Percentiles rank a stretch among this genome's conserved stretches.
Conservation (phyloP, 1,284 basidiomycete species). For the Ustilago trichophora region DNA sequence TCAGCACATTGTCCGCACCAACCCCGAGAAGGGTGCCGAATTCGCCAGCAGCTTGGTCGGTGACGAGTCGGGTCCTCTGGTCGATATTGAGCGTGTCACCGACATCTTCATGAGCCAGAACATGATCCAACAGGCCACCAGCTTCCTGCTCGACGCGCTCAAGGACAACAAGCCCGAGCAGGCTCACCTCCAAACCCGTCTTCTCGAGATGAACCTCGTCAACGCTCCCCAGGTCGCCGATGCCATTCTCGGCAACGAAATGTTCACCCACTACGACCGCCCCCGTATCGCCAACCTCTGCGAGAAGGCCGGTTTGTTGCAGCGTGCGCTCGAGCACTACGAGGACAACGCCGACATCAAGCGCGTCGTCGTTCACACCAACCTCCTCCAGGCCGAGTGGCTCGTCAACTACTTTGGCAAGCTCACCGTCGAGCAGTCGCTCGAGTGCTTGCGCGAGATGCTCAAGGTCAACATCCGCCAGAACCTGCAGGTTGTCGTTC, state of each 20-base stretch:
- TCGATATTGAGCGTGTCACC: slow-evolving; percentile 80
- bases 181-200: slow-evolving; percentile 91
- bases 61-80: slow-evolving; percentile 89
- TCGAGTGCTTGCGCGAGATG: slow-evolving; percentile 97
- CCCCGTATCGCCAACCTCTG: slow-evolving; percentile 97
- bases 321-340: slow-evolving; percentile 96
- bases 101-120: slow-evolving; percentile 99
- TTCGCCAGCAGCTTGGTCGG: slow-evolving; percentile 95
- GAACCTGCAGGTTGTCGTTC: slow-evolving; percentile 94
- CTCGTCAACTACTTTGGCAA: slow-evolving; percentile 97
- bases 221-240: slow-evolving; percentile 99
- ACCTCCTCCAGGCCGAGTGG: slow-evolving; percentile 89
- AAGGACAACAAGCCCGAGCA: slow-evolving; percentile 99
- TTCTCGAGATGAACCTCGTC: slow-evolving; percentile 97
- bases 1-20: slow-evolving; percentile 95
- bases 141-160: slow-evolving; percentile 96
- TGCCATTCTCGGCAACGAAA: slow-evolving; percentile 97
- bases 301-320: slow-evolving; percentile 95
- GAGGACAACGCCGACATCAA: slow-evolving; percentile 97
- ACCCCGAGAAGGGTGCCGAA: slow-evolving; percentile 97
- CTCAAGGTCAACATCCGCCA: slow-evolving; percentile 95
- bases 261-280: slow-evolving; percentile 97
- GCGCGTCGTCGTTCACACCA: slow-evolving; percentile 93
- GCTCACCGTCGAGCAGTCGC: slow-evolving; percentile 97
- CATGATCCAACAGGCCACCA: slow-evolving; percentile 99